These are phyloP conservation scores for Clavariopsis aquatica DNA, from an alignment of 495 filamentous ascomycete species.

Conservation along the genomic window DNA sequence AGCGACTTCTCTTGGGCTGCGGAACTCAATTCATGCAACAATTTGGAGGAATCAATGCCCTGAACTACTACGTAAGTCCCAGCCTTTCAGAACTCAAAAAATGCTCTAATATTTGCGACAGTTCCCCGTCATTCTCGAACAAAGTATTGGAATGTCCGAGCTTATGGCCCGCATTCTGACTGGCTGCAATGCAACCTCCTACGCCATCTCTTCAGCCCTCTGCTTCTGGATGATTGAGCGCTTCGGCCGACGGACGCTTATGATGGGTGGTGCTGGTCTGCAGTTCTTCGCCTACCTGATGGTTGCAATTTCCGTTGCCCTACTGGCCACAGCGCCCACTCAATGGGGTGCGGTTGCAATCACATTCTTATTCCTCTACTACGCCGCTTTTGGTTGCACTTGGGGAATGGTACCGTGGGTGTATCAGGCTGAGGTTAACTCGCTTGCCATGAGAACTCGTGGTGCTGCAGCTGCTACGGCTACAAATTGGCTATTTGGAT, in stretches of 20 bases:
- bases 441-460: conserved; percentile 39
- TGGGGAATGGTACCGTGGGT: conserved; percentile 41
- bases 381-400: conserved; percentile 38
- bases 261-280: conserved; percentile 52
- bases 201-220: conserved; percentile 47
- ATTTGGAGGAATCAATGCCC: conserved; percentile 53
- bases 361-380: conserved; percentile 43
- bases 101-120: not conserved
- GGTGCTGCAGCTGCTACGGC: conserved; percentile 38
- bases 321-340: conserved; percentile 21
- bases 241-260: conserved; percentile 53
- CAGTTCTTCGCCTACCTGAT: conserved; percentile 49
- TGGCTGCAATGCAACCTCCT: conserved; percentile 52
- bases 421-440: conserved; percentile 45
- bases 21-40: conserved; percentile 25
- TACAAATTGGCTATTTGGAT: conserved; percentile 37
- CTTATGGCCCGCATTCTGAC: conserved; percentile 49
- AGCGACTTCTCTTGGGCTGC: conserved; percentile 11
- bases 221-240: conserved; percentile 54
- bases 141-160: conserved; percentile 46
- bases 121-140: conserved; percentile 15
- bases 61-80: conserved; percentile 57
- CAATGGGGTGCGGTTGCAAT: conserved; percentile 14
- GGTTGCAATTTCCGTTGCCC: conserved; percentile 43
- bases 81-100: conserved; percentile 53